Evolutionary conservation across 441 rosid genomes (phyloP).

Genomic region (Gossypium schwendimanii): DNA sequence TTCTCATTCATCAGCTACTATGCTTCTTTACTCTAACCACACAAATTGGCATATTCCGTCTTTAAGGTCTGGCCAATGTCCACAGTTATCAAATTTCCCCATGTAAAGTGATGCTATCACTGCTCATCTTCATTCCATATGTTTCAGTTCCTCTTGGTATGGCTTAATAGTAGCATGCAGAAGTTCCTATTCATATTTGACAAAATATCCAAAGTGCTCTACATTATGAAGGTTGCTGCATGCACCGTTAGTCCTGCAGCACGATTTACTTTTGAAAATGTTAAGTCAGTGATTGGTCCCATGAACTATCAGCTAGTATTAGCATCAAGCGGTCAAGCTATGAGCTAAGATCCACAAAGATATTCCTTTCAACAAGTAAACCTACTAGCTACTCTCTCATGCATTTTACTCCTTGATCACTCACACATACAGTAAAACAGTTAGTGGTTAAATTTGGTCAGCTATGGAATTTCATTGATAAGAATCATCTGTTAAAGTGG

Average conservation of each 20-base stretch:
- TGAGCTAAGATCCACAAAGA: no score
- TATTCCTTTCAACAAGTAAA: no score
- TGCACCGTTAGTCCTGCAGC: neutral
- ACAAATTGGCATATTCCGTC: neutral
- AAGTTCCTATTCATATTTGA: neutral
- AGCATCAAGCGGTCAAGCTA: no score
- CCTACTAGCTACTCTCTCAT: no score
- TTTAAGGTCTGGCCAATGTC: neutral
- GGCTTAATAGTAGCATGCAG: neutral
- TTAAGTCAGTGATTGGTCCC: no score
- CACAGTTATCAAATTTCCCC: neutral
- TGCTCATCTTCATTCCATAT: neutral
- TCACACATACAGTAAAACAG: no score
- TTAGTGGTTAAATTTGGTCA: no score
- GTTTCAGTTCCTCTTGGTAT: neutral
- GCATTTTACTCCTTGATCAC: no score
- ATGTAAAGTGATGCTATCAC: neutral
- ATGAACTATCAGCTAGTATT: no score
- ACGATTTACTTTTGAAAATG: neutral
- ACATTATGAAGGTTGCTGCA: neutral
- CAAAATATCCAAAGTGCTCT: neutral
- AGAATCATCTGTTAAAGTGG: no score
- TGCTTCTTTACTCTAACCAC: neutral
- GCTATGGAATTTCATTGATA: no score
- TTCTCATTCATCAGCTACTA: neutral